phyloP scores from a whole-genome alignment of 306 rosid genomes.

The Luffa acutangula region DNA sequence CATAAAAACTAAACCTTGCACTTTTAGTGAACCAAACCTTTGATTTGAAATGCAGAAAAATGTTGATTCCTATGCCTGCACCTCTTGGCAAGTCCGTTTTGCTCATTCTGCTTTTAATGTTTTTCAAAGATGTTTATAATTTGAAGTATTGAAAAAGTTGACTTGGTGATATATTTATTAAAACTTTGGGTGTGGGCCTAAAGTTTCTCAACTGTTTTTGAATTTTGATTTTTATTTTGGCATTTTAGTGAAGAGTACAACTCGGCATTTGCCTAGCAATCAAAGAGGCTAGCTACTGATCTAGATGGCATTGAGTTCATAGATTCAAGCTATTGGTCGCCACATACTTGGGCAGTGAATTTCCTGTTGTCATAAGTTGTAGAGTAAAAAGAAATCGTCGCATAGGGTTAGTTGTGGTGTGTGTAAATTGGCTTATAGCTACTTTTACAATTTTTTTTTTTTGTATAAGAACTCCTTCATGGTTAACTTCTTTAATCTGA shows the following conservation, averaged over 20 bases:
- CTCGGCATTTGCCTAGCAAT: not conserved
- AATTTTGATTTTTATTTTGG: not conserved
- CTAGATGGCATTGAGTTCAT: not conserved
- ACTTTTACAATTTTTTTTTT: no score
- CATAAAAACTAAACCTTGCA: no score
- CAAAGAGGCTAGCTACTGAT: not conserved
- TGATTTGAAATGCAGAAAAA: no score
- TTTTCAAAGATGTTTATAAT: not conserved
- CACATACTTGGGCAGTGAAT: not conserved
- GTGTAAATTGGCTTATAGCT: not conserved
- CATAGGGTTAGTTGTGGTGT: not conserved
- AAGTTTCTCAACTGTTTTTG: not conserved
- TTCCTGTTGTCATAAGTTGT: not conserved
- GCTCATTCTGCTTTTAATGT: not conserved
- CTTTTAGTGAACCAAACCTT: no score
- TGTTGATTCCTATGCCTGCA: no score
- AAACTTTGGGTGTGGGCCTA: not conserved
- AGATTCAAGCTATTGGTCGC: not conserved
- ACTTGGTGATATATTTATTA: not conserved
- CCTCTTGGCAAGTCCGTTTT: not conserved
- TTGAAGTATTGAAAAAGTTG: not conserved
- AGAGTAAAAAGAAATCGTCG: not conserved
- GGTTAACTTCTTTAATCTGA: not conserved
- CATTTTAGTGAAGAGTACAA: not conserved
- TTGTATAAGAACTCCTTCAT: not conserved